Conservation (phyloP, 2,329 filamentous ascomycete species). For the Fusarium fracticaudum region DNA sequence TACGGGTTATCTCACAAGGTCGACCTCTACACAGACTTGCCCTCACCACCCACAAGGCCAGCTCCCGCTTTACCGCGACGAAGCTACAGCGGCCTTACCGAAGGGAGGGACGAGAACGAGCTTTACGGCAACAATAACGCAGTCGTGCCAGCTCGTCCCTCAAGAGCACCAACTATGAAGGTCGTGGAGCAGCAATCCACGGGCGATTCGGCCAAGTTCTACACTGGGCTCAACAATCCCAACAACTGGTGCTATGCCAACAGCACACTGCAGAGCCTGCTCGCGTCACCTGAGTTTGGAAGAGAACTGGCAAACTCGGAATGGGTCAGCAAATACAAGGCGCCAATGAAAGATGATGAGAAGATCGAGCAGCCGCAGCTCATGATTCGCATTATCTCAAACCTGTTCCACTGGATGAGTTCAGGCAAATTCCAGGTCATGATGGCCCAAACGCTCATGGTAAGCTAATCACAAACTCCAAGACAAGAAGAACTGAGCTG, state of each 20-base stretch:
- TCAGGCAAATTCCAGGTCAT: slow-evolving; percentile 61
- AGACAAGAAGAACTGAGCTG: slow-evolving; percentile 32
- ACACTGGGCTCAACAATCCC: slow-evolving; percentile 80
- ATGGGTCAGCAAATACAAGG: slow-evolving; percentile 72
- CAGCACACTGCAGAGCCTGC: slow-evolving; percentile 84
- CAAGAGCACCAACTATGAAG: slow-evolving; percentile 50
- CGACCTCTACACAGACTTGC: slow-evolving; percentile 58
- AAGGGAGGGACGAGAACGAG: slow-evolving; percentile 49
- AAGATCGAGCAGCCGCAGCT: slow-evolving; percentile 64
- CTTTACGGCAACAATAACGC: slow-evolving; percentile 53
- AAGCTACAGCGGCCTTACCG: slow-evolving; percentile 81
- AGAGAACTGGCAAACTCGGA: slow-evolving; percentile 67
- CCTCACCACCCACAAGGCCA: slow-evolving; percentile 71
- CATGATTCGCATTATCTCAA: slow-evolving; percentile 68
- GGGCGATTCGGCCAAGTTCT: slow-evolving; percentile 38
- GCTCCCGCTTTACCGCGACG: slow-evolving; percentile 72
- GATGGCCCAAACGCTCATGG: slow-evolving; percentile 66
- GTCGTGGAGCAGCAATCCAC: slow-evolving; percentile 59
- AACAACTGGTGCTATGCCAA: slow-evolving; percentile 92
- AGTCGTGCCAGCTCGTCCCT: slow-evolving; percentile 49
- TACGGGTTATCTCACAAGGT: slow-evolving; percentile 48
- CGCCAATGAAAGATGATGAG: slow-evolving; percentile 71
- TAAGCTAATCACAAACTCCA: slow-evolving; percentile 48
- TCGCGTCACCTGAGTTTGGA: slow-evolving; percentile 76
- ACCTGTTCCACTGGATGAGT: slow-evolving; percentile 66